phyloP scores from a whole-genome alignment of 495 filamentous ascomycete species.

The Polyplosphaeria fusca region DNA sequence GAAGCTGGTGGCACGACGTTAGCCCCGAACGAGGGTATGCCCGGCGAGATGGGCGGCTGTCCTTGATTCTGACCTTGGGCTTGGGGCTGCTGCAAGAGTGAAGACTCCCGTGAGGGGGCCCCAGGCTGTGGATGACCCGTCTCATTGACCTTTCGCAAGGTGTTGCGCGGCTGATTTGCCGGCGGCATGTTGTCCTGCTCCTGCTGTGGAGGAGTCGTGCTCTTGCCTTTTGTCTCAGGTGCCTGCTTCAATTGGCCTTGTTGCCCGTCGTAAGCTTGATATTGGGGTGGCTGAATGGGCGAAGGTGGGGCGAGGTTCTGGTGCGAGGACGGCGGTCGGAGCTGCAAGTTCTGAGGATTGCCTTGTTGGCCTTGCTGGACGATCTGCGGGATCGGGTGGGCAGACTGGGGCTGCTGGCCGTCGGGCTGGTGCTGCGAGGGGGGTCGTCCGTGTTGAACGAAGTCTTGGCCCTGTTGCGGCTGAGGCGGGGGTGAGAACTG shows the following conservation, averaged over 20 bases:
- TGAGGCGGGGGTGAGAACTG: slow-evolving; percentile 17
- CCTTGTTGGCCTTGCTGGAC: slow-evolving; percentile 25
- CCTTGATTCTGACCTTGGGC: slow-evolving; percentile 30
- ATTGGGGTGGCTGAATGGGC: slow-evolving; percentile 19
- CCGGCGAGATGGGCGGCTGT: slow-evolving; percentile 33
- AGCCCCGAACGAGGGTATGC: slow-evolving; percentile 38
- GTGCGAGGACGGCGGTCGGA: slow-evolving; percentile 30
- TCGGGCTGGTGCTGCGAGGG: slow-evolving; percentile 25
- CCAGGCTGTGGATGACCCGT: slow-evolving; percentile 18
- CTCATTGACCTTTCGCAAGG: slow-evolving; percentile 32
- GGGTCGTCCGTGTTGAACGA: slow-evolving; percentile 20
- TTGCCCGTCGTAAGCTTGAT: slow-evolving; percentile 33
- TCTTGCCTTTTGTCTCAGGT: slow-evolving; percentile 6
- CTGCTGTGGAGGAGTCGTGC: slow-evolving; percentile 27
- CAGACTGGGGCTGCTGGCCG: slow-evolving; percentile 23
- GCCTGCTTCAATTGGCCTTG: slow-evolving; percentile 18
- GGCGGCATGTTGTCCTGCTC: slow-evolving; percentile 30
- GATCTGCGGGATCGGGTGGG: slow-evolving; percentile 26
- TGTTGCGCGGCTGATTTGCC: slow-evolving; percentile 13
- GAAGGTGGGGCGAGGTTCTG: slow-evolving; percentile 31
- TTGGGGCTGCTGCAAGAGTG: slow-evolving; percentile 29
- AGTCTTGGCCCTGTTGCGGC: slow-evolving; percentile 34
- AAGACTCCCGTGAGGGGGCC: slow-evolving; percentile 31
- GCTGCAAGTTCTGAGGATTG: slow-evolving; percentile 22
- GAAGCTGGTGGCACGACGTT: slow-evolving; percentile 39